These are phyloP conservation scores for Phytophthora constricta DNA, from an alignment of 352 stramenopile species.

Conservation along the genomic window DNA sequence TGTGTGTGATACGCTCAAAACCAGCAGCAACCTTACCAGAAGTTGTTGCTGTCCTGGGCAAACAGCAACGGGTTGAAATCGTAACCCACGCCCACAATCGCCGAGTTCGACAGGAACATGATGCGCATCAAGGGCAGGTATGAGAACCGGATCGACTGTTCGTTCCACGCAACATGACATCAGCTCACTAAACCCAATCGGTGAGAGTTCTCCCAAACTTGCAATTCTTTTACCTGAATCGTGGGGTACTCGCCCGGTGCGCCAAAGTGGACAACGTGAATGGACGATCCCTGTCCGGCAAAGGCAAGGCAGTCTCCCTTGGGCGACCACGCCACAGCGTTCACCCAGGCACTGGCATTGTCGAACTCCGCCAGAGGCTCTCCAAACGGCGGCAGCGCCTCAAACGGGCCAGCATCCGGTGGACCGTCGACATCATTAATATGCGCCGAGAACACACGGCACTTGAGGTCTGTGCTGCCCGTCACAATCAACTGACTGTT, in stretches of 20 bases:
- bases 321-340: slow-evolving; percentile 92
- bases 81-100: slow-evolving; percentile 88
- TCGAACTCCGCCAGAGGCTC: slow-evolving; percentile 88
- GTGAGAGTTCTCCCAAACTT: too few relatives aligned
- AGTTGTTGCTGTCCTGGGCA: slow-evolving; percentile 72
- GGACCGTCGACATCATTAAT: slow-evolving; percentile 81
- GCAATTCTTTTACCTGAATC: slow-evolving; percentile 53
- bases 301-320: slow-evolving; percentile 90
- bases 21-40: slow-evolving; percentile 67
- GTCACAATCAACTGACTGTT: slow-evolving; percentile 94
- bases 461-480: slow-evolving; percentile 93
- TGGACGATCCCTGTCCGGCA: slow-evolving; percentile 90
- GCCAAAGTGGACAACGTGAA: slow-evolving; percentile 91
- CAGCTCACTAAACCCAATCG: background rate
- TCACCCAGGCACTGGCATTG: slow-evolving; percentile 92
- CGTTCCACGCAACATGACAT: background rate
- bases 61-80: slow-evolving; percentile 95
- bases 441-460: slow-evolving; percentile 92
- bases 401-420: slow-evolving; percentile 77
- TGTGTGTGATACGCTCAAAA: too few relatives aligned
- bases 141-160: slow-evolving; percentile 87
- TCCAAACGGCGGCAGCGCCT: slow-evolving; percentile 77
- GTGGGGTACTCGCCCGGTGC: slow-evolving; percentile 71
- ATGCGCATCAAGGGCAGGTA: slow-evolving; percentile 87
- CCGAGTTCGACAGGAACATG: slow-evolving; percentile 90